Evolutionary conservation across 2,329 filamentous ascomycete genomes (phyloP), one percentile per base, ranked within the genome.

Genomic region (Fusarium foetens): DNA sequence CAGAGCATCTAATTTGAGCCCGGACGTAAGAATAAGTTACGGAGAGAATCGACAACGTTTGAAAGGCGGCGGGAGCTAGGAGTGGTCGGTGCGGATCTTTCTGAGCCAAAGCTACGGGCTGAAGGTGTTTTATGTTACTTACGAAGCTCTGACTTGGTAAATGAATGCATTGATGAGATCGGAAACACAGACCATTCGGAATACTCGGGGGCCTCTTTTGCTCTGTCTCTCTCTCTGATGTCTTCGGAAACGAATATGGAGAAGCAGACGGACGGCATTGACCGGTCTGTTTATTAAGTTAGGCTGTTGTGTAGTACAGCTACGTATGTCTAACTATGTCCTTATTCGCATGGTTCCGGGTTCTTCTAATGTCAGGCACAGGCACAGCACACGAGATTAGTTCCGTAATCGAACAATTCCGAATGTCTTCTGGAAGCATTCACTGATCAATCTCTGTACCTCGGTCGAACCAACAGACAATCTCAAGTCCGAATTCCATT

Each of bases 61-160:
- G 52, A 36, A 59, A 42, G 45, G 35, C 36, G 60, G 36, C 53
- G 49, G 70, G 70, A 60, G 52, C 63, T 55, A 49, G 60, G 66
- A 68, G 66, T 64, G 70, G 70, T 45, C 59, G 70, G 62, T 68
- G 62, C 70, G 63, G 57, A 72, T 73, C 61, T 55, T 31, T 48
- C 29, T 42, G 23, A 60, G 39, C 41, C 41, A n/a, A 48, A 48
- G 31, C 21, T 33, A 36, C 41, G 19, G 53, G 54, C 41, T 29
- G 49, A 29, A 27, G 10, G 1, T 39, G 35, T 29, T 53, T 53
- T 53, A 53, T 39, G 19, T 27, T 35, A 35, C 25, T 48, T 27
- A 57, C 53, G 29, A 36, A 36, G 21, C 16, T 45, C 21, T 31
- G 27, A 55, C 25, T 31, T 55, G n/a, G 21, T 55, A 43, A 21